A percentile compares a stretch with the other conserved stretches of the same genome.
Evolutionary conservation across 1,284 basidiomycete species (phyloP).

Genomic region (Peniophora sp.): DNA sequence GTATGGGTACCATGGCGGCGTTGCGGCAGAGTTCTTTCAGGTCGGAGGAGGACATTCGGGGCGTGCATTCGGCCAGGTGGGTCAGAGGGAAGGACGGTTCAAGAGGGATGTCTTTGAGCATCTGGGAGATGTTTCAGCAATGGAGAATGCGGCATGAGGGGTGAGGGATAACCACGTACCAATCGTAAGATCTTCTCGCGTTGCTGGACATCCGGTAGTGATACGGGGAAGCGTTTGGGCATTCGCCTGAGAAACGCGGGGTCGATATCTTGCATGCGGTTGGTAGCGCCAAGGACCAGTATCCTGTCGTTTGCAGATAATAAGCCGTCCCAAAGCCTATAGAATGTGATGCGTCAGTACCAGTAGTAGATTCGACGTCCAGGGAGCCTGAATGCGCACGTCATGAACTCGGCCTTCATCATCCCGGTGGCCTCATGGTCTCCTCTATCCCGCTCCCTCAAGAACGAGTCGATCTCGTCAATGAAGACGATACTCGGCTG

Average conservation of each 20-base stretch:
- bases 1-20: slow-evolving; percentile 86
- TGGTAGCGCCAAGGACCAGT: slow-evolving; percentile 92
- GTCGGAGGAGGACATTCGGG: slow-evolving; percentile 86
- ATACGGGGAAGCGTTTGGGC: slow-evolving; percentile 95
- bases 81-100: slow-evolving; percentile 59
- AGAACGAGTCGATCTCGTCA: slow-evolving; percentile 83
- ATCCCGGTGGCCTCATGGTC: slow-evolving; percentile 98
- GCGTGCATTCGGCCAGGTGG: slow-evolving; percentile 64
- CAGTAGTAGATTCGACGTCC: too few species aligned
- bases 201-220: slow-evolving; percentile 77
- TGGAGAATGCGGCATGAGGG: not conserved
- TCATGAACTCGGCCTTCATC: slow-evolving; percentile 99
- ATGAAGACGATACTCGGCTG: slow-evolving; percentile 79
- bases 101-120: slow-evolving; percentile 75
- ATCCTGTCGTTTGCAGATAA: slow-evolving; percentile 80
- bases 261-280: slow-evolving; percentile 94
- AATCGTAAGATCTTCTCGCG: slow-evolving; percentile 84
- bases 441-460: slow-evolving; percentile 79
- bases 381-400: slow-evolving; percentile 40
- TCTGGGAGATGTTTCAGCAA: slow-evolving; percentile 37
- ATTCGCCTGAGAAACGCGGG: slow-evolving; percentile 91
- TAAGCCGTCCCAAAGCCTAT: slow-evolving; percentile 94
- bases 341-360: not conserved
- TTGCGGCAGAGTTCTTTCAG: slow-evolving; percentile 92
- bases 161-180: slow-evolving; percentile 36